These are phyloP conservation scores for Pseudogymnoascus sp. DNA, from an alignment of 2,329 filamentous ascomycete genomes.

Conservation along the genomic window DNA sequence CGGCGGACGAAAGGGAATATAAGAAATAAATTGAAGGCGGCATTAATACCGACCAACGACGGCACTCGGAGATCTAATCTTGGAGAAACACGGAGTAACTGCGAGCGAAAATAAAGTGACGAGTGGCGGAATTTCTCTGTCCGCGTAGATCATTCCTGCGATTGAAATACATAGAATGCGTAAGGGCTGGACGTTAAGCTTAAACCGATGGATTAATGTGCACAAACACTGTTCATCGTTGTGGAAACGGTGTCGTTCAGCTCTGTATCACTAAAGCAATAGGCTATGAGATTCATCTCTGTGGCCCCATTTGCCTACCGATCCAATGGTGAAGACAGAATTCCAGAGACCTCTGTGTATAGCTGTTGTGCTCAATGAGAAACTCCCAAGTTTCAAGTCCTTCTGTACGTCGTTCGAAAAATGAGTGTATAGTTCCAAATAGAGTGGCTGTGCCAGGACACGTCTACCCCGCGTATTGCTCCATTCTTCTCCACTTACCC, in stretches of 20 bases:
- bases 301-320: neutral
- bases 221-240: neutral
- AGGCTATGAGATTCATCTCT: neutral
- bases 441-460: neutral
- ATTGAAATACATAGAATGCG: neutral
- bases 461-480: conserved; percentile 2
- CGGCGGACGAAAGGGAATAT: conserved; percentile 3
- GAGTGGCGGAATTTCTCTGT: neutral
- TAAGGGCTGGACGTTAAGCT: neutral
- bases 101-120: conserved; percentile 3
- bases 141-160: neutral
- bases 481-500: neutral
- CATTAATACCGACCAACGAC: conserved; percentile 2
- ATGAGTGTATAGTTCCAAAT: neutral
- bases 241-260: neutral
- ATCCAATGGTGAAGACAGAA: neutral
- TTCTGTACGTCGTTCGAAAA: neutral
- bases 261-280: neutral
- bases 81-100: neutral
- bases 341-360: neutral
- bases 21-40: neutral
- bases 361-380: neutral
- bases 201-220: neutral
- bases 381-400: neutral
- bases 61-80: neutral